Evolutionary conservation across 768 basidiomycete genomes (phyloP).

Genomic region (Panellus pusillus): DNA sequence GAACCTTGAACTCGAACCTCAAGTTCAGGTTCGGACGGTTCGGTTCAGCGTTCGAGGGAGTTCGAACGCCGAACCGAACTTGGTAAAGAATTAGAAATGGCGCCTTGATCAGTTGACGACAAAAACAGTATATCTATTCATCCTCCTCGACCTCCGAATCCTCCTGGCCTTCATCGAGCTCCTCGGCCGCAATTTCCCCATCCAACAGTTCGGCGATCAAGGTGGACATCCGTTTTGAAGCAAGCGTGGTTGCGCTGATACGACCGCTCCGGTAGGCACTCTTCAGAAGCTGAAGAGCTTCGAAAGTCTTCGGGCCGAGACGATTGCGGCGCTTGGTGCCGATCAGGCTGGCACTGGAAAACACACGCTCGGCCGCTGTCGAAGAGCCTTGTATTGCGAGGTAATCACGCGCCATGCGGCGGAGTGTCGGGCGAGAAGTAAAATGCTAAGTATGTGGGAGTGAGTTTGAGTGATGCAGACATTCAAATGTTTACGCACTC

Average conservation of each 20-base stretch:
- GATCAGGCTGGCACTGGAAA: slow-evolving; percentile 25
- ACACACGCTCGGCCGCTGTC: slow-evolving; percentile 26
- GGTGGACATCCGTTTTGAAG: background rate
- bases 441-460: too few species aligned
- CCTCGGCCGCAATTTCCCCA: too few species aligned
- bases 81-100: background rate
- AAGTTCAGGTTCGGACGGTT: slow-evolving; percentile 21
- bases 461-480: too few species aligned
- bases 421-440: slow-evolving; percentile 13
- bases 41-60: background rate
- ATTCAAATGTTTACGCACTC: background rate
- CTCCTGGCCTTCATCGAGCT: too few species aligned
- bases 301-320: slow-evolving; percentile 15
- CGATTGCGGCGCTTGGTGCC: slow-evolving; percentile 19
- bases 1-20: slow-evolving; percentile 18
- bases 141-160: too few species aligned
- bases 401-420: slow-evolving; percentile 13
- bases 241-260: background rate
- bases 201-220: too few species aligned
- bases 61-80: background rate
- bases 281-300: slow-evolving; percentile 21
- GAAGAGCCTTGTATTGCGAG: slow-evolving; percentile 31
- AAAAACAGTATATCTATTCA: background rate
- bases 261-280: slow-evolving; percentile 12
- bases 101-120: background rate